Evolutionary conservation across 192 early-diverging fungal genomes (phyloP), one percentile per base, ranked within the genome.

Genomic region (Chytriomyces sp.): DNA sequence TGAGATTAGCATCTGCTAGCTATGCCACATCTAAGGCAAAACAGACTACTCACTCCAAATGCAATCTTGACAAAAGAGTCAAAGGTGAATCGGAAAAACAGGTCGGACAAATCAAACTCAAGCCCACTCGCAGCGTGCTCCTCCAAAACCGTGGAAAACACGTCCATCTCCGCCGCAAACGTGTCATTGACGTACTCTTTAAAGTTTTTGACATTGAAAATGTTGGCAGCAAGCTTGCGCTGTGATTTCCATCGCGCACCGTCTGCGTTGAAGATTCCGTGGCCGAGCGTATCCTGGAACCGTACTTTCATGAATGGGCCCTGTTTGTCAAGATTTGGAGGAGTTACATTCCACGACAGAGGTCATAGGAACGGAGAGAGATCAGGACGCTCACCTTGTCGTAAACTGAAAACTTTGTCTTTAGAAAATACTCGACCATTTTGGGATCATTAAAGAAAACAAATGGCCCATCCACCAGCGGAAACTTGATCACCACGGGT

Each of bases 251-350:
- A 93, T 6, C 72, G 72, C 2, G 88, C 86, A n/a, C 92, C 92
- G 63, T 93, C 91, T 0, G 85, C 81, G 79, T 88, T 90, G 75
- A 93, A 92, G 79, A 92, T 92, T 26, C 91, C 91, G 53, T 85
- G 70, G 8, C 91, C 91, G 45, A 92, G 79, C 43, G 90, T 76
- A 48, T 86, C 83, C 24, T 84, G 76, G 48, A 86, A 80, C 35
- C 46, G 7, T 6, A 23, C 28, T n/a, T 47, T 61, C 45, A 82
- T 57, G 7, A 26, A 16, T 2, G 69, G 20, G 24, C 69, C 69
- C 67, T 68, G 67, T 18, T 49, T n/a, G 28, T 35, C 28, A 35
- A 35, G 28, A 35, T 35, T 35, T 35, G 28, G 2, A 35, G 28
- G 28, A 35, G n/a, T n/a, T n/a, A n/a, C n/a, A n/a, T n/a, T n/a